These are phyloP conservation scores for Sextonia rubra DNA, from an alignment of 164 flowering plant genomes.

Conservation along the genomic window DNA sequence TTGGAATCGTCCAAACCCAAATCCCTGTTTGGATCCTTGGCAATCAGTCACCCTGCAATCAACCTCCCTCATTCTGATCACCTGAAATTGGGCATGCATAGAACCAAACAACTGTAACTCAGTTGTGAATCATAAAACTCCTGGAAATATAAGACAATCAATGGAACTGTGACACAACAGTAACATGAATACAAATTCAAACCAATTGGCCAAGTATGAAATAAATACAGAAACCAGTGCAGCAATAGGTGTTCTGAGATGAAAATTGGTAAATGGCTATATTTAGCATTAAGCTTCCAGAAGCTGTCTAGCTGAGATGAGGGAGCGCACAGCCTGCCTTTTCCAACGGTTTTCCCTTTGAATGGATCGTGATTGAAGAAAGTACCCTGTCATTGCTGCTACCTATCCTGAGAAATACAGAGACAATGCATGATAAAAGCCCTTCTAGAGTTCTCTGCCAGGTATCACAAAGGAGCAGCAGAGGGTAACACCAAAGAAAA, in stretches of 20 bases:
- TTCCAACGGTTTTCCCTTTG: neutral
- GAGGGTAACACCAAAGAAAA: conserved; percentile 6
- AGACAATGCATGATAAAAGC: conserved; percentile 6
- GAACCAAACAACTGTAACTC: too few relatives aligned
- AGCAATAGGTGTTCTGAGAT: neutral
- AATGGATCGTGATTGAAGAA: neutral
- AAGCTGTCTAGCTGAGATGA: neutral
- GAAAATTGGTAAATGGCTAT: neutral
- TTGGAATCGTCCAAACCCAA: too few relatives aligned
- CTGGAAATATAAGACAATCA: too few relatives aligned
- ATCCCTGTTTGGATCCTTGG: too few relatives aligned
- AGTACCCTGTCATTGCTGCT: conserved; percentile 11
- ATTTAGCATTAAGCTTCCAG: neutral
- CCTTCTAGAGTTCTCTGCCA: conserved; percentile 5
- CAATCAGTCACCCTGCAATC: too few relatives aligned
- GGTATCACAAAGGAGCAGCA: neutral
- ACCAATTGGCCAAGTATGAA: too few relatives aligned
- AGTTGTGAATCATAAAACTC: too few relatives aligned
- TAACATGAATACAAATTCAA: too few relatives aligned
- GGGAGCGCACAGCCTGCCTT: neutral
- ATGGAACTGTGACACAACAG: too few relatives aligned
- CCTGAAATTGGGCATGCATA: too few relatives aligned
- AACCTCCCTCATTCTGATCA: too few relatives aligned
- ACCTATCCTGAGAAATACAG: conserved; percentile 13
- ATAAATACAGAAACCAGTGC: neutral